phyloP scores from a whole-genome alignment of 352 stramenopile species.

The Phytophthora agathidicida region DNA sequence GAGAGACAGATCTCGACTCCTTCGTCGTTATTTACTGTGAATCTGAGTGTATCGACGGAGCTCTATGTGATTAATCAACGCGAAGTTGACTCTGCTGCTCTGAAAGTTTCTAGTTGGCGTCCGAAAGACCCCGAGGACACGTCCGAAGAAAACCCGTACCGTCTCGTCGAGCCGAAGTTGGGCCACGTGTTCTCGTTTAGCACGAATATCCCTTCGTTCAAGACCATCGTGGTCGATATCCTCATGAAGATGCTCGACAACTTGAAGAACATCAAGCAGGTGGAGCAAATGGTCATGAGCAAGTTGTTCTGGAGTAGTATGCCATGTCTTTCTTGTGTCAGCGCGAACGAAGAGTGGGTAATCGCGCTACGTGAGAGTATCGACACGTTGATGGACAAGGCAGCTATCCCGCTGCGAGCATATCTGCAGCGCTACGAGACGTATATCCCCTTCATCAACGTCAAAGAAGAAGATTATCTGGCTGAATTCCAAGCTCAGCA shows the following conservation, averaged over 20 bases:
- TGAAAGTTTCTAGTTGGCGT: constrained; percentile 60
- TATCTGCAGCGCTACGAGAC: constrained; percentile 88
- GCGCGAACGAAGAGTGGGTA: constrained; percentile 89
- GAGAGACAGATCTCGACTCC: constrained; percentile 67
- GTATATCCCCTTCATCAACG: constrained; percentile 90
- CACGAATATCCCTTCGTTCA: constrained; percentile 70
- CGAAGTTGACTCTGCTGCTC: constrained; percentile 60
- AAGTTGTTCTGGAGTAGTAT: constrained; percentile 95
- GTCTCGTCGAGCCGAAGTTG: constrained; percentile 44
- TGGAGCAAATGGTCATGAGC: constrained; percentile 94
- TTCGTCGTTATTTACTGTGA: constrained; percentile 76
- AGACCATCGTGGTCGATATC: constrained; percentile 60
- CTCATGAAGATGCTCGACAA: constrained; percentile 85
- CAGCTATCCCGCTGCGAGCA: constrained; percentile 54
- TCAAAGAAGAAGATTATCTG: constrained; percentile 90
- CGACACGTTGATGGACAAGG: constrained; percentile 62
- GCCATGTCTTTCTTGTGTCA: constrained; percentile 86
- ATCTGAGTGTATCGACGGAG: constrained; percentile 71
- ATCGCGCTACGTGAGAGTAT: constrained; percentile 61
- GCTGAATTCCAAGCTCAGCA: constrained; percentile 76
- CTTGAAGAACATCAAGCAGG: constrained; percentile 85
- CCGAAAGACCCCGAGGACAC: constrained; percentile 75
- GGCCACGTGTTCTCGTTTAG: constrained; percentile 73
- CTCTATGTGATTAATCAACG: constrained; percentile 80
- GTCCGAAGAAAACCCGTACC: constrained; percentile 64